Conservation (phyloP, 768 basidiomycete genomes). For the Boletellus ananiceps region DNA sequence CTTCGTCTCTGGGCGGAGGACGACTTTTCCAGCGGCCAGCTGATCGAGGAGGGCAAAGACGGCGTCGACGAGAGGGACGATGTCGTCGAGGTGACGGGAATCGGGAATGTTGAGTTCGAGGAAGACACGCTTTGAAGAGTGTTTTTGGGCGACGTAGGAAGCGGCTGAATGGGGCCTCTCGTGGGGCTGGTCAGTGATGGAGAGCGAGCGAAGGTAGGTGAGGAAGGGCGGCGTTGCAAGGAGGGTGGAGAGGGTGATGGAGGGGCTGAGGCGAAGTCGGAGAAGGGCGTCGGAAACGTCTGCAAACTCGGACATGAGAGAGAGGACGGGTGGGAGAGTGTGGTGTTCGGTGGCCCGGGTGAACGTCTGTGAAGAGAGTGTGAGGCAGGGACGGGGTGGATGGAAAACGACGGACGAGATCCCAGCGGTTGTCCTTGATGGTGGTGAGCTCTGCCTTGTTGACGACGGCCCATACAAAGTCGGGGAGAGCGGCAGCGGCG, state of each 20-base stretch:
- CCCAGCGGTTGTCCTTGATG: slow-evolving; percentile 76
- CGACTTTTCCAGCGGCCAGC: slow-evolving; percentile 43
- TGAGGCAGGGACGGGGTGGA: neutral
- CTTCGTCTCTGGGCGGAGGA: slow-evolving; percentile 78
- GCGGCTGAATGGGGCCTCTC: slow-evolving; percentile 56
- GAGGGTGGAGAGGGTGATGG: slow-evolving; percentile 48
- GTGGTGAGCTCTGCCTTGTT: slow-evolving; percentile 71
- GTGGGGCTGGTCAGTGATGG: slow-evolving; percentile 85
- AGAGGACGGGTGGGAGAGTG: slow-evolving; percentile 54
- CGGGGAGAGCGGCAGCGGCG: slow-evolving; percentile 40
- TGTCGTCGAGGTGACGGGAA: slow-evolving; percentile 42
- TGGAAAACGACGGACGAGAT: slow-evolving; percentile 57
- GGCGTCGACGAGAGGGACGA: slow-evolving; percentile 54
- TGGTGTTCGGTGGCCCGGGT: slow-evolving; percentile 69
- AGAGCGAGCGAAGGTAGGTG: slow-evolving; percentile 80
- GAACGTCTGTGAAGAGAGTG: slow-evolving; percentile 56
- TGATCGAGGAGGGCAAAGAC: slow-evolving; percentile 75
- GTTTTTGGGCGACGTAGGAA: slow-evolving; percentile 36
- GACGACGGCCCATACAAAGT: slow-evolving; percentile 82
- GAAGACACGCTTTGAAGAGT: slow-evolving; percentile 67
- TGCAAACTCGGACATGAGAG: slow-evolving; percentile 85
- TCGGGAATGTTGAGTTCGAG: slow-evolving; percentile 60
- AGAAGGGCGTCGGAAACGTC: slow-evolving; percentile 79
- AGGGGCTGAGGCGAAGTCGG: slow-evolving; percentile 41
- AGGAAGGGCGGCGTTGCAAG: slow-evolving; percentile 61